Conservation (phyloP, 2,329 filamentous ascomycete genomes). For the Aurifilum marmelostoma region DNA sequence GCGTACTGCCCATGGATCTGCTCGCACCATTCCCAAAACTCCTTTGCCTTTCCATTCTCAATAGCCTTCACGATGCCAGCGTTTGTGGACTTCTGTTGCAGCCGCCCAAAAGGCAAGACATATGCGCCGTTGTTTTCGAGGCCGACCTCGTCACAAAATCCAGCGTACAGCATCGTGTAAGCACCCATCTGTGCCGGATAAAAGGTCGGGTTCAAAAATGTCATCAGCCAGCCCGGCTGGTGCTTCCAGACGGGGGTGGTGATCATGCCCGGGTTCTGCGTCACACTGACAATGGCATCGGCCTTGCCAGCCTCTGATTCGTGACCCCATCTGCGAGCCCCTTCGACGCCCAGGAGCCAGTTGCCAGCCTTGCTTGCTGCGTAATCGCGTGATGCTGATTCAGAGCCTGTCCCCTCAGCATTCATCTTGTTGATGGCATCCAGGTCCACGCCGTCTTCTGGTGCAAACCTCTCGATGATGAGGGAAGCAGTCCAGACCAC, state of each 20-base stretch:
- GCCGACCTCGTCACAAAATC: constrained; percentile 16
- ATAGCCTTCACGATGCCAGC: constrained; percentile 22
- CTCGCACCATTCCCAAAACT: constrained; percentile 28
- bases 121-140: constrained; percentile 25
- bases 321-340: constrained; percentile 20
- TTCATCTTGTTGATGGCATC: constrained; percentile 21
- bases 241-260: constrained; percentile 25
- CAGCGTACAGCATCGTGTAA: constrained; percentile 27
- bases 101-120: constrained; percentile 24
- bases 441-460: constrained; percentile 19
- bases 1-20: not conserved
- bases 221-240: constrained; percentile 21
- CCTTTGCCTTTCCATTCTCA: constrained; percentile 18
- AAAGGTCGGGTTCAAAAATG: constrained; percentile 21
- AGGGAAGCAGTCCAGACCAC: constrained; percentile 38
- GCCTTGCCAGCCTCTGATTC: constrained; percentile 7
- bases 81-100: constrained; percentile 24
- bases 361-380: constrained; percentile 27
- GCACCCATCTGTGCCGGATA: constrained; percentile 20
- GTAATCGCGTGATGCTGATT: constrained; percentile 21
- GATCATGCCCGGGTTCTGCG: constrained; percentile 29
- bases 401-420: constrained; percentile 14
- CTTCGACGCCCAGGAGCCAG: constrained; percentile 25
- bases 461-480: constrained; percentile 27
- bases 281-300: constrained; percentile 24